Conservation (phyloP, 129 eudicot genomes). For the Gnaphalium uliginosum region DNA sequence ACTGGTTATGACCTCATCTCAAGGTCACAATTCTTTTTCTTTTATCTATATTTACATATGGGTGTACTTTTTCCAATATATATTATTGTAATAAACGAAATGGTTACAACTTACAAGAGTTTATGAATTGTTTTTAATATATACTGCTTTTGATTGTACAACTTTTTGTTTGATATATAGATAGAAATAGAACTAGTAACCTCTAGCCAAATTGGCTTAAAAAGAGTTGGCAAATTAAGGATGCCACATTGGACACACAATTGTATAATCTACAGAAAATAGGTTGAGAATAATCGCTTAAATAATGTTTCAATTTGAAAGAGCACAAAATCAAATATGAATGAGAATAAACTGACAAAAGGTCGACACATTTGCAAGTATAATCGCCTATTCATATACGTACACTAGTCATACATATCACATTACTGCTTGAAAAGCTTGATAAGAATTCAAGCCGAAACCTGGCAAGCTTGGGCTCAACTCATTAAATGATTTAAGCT, state of each 20-base stretch:
- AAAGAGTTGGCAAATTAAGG: no score
- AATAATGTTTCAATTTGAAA: background rate
- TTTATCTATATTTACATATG: conserved; percentile 22
- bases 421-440: background rate
- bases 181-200: background rate
- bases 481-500: background rate
- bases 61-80: conserved; percentile 16
- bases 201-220: background rate
- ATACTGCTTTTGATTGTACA: background rate
- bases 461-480: background rate
- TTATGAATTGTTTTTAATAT: conserved; percentile 2
- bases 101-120: conserved; percentile 20
- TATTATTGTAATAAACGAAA: conserved; percentile 34
- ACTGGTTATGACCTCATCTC: conserved; percentile 70
- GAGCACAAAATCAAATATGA: background rate
- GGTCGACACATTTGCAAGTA: background rate
- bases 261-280: no score
- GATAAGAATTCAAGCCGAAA: background rate
- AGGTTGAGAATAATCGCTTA: no score
- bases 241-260: no score
- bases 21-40: conserved; percentile 76
- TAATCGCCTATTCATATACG: background rate
- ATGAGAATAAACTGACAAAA: background rate
- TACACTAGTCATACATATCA: background rate
- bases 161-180: background rate